A percentile compares a stretch with the other conserved stretches of the same genome.
Conservation (phyloP, 352 stramenopile genomes). For the Vaucheria bursata region DNA sequence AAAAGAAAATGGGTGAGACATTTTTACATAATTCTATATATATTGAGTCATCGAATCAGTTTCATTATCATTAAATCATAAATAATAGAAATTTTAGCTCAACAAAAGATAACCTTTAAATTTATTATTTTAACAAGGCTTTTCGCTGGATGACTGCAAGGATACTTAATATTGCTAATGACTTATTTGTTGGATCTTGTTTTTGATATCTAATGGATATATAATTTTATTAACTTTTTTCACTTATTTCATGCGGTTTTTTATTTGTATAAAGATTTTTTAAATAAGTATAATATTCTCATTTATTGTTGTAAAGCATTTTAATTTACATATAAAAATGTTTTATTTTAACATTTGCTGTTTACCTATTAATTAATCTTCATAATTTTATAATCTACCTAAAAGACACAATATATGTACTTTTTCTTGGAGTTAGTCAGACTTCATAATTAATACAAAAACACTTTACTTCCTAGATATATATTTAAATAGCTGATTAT, state of each 20-base stretch:
- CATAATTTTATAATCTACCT: too few species aligned
- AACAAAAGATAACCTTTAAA: neutral
- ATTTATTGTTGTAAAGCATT: neutral
- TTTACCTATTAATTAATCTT: too few species aligned
- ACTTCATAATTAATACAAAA: too few species aligned
- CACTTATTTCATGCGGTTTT: neutral
- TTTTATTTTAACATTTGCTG: too few species aligned
- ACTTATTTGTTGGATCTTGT: neutral
- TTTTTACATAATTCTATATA: neutral
- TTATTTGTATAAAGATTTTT: neutral
- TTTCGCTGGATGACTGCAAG: neutral
- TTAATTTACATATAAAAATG: too few species aligned
- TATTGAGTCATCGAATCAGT: neutral
- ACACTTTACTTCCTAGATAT: too few species aligned
- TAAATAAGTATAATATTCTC: neutral
- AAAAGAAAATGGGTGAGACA: neutral
- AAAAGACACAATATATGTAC: too few species aligned
- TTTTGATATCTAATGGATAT: neutral
- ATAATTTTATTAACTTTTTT: neutral
- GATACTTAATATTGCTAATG: neutral
- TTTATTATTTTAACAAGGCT: neutral
- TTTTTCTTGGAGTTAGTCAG: too few species aligned
- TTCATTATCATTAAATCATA: neutral
- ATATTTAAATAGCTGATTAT: too few species aligned
- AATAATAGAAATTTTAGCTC: neutral